phyloP scores from a whole-genome alignment of 176 grass and related monocot genomes.

The Paspalum notatum region DNA sequence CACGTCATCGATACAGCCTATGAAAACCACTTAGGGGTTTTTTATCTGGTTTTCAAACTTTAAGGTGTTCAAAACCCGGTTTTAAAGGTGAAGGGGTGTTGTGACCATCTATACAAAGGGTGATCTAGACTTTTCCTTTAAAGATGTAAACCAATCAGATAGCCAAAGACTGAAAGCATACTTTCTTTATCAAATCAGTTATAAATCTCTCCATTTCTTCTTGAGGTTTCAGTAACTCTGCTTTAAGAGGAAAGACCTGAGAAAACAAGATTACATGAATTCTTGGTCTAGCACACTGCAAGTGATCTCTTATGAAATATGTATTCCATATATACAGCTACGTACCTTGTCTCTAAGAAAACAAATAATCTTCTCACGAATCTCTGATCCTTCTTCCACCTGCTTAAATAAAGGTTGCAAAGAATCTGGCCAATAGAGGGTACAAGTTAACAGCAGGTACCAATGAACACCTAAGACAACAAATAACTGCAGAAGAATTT shows the following conservation, averaged over 20 bases:
- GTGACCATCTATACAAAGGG: too few species aligned
- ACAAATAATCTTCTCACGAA: slow-evolving; percentile 95
- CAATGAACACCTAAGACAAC: background rate
- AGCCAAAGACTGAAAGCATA: slow-evolving; percentile 40
- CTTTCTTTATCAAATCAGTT: slow-evolving; percentile 98
- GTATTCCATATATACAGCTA: slow-evolving; percentile 18
- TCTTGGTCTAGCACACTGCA: slow-evolving; percentile 10
- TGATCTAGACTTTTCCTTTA: too few species aligned
- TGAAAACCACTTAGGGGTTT: too few species aligned
- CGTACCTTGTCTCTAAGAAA: slow-evolving; percentile 98
- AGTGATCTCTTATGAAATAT: slow-evolving; percentile 9
- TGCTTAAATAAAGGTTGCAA: slow-evolving; percentile 97
- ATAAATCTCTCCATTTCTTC: slow-evolving; percentile 98
- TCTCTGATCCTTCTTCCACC: slow-evolving; percentile 86
- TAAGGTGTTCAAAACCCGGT: too few species aligned
- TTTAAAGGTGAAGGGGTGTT: too few species aligned
- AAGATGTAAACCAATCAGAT: slow-evolving; percentile 1
- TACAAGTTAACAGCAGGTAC: slow-evolving; percentile 11
- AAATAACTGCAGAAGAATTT: background rate
- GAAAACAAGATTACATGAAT: slow-evolving; percentile 3
- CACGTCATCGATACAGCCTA: too few species aligned
- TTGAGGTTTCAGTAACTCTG: slow-evolving; percentile 88
- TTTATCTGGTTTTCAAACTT: too few species aligned
- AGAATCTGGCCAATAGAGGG: slow-evolving; percentile 64
- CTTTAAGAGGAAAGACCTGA: slow-evolving; percentile 96